Conservation (phyloP, 2,329 filamentous ascomycete genomes). For the Pseudogymnoascus sp. region DNA sequence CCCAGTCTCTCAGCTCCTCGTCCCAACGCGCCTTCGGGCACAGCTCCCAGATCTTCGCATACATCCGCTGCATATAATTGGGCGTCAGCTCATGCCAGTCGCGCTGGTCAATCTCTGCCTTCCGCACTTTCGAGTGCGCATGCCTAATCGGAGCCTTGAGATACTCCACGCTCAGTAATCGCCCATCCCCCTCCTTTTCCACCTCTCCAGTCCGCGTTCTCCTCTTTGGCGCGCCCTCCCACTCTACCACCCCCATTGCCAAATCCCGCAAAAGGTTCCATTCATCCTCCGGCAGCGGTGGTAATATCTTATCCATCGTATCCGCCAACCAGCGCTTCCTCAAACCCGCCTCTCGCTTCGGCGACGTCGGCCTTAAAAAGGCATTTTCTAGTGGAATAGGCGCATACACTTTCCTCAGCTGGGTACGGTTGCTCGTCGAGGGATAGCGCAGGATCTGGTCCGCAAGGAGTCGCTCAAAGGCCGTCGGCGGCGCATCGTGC, state of each 20-base stretch:
- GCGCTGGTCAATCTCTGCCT: not conserved
- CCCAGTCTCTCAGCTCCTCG: slow-evolving; percentile 26
- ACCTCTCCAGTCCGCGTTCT: not conserved
- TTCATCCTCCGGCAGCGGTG: slow-evolving; percentile 45
- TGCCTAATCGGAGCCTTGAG: slow-evolving; percentile 13
- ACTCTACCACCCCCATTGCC: slow-evolving; percentile 28
- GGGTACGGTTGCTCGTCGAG: slow-evolving; percentile 12
- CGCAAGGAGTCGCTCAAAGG: slow-evolving; percentile 37
- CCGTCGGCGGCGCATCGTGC: slow-evolving; percentile 35
- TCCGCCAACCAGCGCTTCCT: slow-evolving; percentile 40
- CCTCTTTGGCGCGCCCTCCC: not conserved
- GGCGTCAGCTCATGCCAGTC: slow-evolving; percentile 27
- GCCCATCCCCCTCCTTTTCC: not conserved
- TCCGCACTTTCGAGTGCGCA: not conserved
- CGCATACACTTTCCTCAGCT: slow-evolving; percentile 24
- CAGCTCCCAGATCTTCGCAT: slow-evolving; percentile 37
- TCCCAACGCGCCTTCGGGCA: slow-evolving; percentile 35
- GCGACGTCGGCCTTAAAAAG: slow-evolving; percentile 40
- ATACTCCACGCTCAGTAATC: slow-evolving; percentile 9
- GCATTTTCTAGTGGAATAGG: slow-evolving; percentile 37
- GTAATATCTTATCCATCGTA: slow-evolving; percentile 39
- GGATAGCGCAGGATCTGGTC: slow-evolving; percentile 22
- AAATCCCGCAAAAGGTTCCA: slow-evolving; percentile 47
- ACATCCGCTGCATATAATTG: slow-evolving; percentile 41
- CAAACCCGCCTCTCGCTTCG: slow-evolving; percentile 35